These are phyloP conservation scores for Monilinia polystroma DNA, from an alignment of 2,329 filamentous ascomycete genomes.

Conservation along the genomic window DNA sequence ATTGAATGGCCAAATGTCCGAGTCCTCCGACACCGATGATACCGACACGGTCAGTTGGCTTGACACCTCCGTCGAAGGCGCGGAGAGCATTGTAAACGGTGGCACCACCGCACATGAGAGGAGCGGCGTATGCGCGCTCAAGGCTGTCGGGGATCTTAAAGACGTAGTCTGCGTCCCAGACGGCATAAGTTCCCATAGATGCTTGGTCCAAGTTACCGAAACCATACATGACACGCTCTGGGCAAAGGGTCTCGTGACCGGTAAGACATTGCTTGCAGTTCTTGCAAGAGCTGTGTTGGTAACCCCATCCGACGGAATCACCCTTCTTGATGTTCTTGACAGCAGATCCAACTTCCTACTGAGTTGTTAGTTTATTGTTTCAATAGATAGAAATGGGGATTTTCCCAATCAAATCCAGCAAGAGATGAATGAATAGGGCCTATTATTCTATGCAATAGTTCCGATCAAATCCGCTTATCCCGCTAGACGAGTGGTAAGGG, in stretches of 20 bases:
- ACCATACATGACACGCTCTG: conserved; percentile 45
- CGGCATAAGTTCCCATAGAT: conserved; percentile 44
- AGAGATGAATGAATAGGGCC: background rate
- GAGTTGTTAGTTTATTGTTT: background rate
- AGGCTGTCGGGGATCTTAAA: conserved; percentile 45
- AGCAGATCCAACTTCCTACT: conserved; percentile 42
- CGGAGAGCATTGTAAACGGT: conserved; percentile 43
- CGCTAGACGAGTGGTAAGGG: conserved; percentile 16
- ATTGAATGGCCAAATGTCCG: conserved; percentile 63
- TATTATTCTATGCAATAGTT: background rate
- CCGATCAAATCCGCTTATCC: background rate
- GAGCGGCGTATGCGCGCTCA: conserved; percentile 44
- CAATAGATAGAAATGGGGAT: conserved; percentile 13
- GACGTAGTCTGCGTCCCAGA: conserved; percentile 44
- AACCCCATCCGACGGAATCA: conserved; percentile 51
- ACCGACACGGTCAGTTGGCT: conserved; percentile 39
- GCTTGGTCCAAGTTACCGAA: conserved; percentile 48
- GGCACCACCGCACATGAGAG: conserved; percentile 49
- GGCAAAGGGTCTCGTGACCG: conserved; percentile 48
- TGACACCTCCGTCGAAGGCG: conserved; percentile 40
- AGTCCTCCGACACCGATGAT: conserved; percentile 59
- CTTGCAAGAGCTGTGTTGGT: conserved; percentile 45
- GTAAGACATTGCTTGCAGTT: conserved; percentile 47
- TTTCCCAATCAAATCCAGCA: conserved; percentile 17
- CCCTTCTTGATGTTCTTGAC: conserved; percentile 45